Conservation (phyloP, 2,329 filamentous ascomycete genomes). For the Lasiodiplodia sp. region DNA sequence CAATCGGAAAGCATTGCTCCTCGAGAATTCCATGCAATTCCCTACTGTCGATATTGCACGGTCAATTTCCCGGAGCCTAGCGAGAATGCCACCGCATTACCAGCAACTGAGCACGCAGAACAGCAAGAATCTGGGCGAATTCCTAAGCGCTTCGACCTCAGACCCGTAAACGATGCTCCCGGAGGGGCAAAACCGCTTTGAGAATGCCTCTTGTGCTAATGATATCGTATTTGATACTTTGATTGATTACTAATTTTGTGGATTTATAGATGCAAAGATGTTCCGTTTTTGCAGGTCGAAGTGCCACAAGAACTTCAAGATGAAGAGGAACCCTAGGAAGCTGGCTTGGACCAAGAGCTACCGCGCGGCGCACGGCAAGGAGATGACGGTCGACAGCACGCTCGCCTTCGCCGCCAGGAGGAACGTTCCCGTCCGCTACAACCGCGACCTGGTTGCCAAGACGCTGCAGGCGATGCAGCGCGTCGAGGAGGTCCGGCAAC, state of each 20-base stretch:
- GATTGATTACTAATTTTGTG: not conserved
- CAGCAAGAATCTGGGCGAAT: not conserved
- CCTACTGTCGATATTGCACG: not conserved
- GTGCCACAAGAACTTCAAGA: conserved; percentile 81
- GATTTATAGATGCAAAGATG: conserved; percentile 54
- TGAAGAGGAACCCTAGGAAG: conserved; percentile 97
- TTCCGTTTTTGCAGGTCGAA: conserved; percentile 72
- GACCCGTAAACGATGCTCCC: not conserved
- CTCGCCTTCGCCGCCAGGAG: conserved; percentile 90
- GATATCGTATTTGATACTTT: not conserved
- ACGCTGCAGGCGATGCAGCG: conserved; percentile 93
- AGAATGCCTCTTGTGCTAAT: conserved; percentile 3
- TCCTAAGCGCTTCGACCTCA: not conserved
- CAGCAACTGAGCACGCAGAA: not conserved
- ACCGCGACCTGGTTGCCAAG: conserved; percentile 86
- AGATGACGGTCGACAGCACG: conserved; percentile 82
- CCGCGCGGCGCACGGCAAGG: conserved; percentile 78
- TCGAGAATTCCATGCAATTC: not conserved
- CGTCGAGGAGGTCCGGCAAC: conserved; percentile 81
- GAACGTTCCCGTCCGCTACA: conserved; percentile 95
- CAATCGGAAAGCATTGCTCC: not conserved
- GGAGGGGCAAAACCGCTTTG: not conserved
- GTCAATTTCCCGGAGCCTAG: not conserved
- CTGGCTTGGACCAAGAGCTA: conserved; percentile 97
- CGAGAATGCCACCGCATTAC: not conserved